Percentiles rank a stretch among this genome's conserved stretches.
phyloP scores from a whole-genome alignment of 345 rosid species.

The Salix caprea region DNA sequence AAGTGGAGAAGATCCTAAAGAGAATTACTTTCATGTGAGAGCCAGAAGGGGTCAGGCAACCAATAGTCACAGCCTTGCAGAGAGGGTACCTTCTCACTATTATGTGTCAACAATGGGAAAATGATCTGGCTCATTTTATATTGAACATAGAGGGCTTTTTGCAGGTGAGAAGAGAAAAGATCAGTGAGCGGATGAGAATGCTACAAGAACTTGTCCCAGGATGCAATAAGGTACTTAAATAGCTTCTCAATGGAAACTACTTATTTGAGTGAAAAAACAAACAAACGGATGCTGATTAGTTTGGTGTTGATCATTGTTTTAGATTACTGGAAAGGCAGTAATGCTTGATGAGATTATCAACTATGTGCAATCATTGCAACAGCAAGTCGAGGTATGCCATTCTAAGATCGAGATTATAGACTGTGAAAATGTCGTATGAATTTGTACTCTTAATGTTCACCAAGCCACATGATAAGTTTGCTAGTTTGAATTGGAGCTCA shows the following conservation, averaged over 20 bases:
- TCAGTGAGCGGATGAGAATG: slow-evolving; percentile 91
- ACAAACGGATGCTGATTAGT: slow-evolving; percentile 8
- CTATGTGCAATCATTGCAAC: slow-evolving; percentile 93
- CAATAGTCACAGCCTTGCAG: slow-evolving; percentile 95
- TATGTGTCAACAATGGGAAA: background rate
- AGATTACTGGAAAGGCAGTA: slow-evolving; percentile 97
- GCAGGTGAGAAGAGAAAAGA: slow-evolving; percentile 96
- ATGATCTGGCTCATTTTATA: background rate
- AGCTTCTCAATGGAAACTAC: background rate
- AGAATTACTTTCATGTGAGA: slow-evolving; percentile 81
- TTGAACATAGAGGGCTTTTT: slow-evolving; percentile 19
- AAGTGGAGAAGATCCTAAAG: slow-evolving; percentile 67
- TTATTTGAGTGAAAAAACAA: background rate
- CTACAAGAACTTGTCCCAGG: slow-evolving; percentile 98
- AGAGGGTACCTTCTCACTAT: slow-evolving; percentile 55
- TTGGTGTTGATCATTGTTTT: slow-evolving; percentile 20
- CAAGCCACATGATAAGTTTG: background rate
- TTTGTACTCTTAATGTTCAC: no score
- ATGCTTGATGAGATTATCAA: slow-evolving; percentile 99
- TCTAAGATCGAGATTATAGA: background rate
- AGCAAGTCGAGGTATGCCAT: slow-evolving; percentile 87
- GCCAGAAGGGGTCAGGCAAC: slow-evolving; percentile 98
- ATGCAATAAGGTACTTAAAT: slow-evolving; percentile 71
- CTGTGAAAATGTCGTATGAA: background rate
- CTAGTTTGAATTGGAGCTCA: background rate